A percentile compares a stretch with the other conserved stretches of the same genome.
Evolutionary conservation across 2,329 filamentous ascomycete genomes (phyloP).

Genomic region (Cryphonectria japonica): DNA sequence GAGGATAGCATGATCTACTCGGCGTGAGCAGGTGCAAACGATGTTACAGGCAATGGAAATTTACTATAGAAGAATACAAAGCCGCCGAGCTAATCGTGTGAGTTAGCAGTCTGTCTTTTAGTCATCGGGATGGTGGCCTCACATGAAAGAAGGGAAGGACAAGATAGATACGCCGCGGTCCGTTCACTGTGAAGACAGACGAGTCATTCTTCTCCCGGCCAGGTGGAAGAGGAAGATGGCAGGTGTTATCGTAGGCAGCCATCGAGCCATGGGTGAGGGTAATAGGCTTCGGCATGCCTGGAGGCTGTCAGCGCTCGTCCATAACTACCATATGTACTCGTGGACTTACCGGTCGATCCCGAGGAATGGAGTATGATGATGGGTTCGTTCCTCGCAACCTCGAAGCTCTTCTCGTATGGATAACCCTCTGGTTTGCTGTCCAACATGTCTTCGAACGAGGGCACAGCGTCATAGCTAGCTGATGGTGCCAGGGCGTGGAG

Average conservation of each 20-base stretch:
- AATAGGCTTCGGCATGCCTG: slow-evolving; percentile 32
- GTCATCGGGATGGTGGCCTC: slow-evolving; percentile 5
- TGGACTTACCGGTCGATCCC: slow-evolving; percentile 33
- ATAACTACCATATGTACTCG: not conserved
- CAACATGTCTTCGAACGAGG: slow-evolving; percentile 7
- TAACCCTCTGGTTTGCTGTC: slow-evolving; percentile 28
- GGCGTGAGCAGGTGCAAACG: not conserved
- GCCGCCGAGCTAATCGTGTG: slow-evolving; percentile 29
- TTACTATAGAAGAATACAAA: slow-evolving; percentile 28
- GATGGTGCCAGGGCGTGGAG: not conserved
- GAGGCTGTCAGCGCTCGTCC: not conserved
- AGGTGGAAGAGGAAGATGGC: slow-evolving; percentile 27
- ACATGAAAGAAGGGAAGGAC: slow-evolving; percentile 35
- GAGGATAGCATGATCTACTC: slow-evolving; percentile 31
- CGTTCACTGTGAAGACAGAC: slow-evolving; percentile 31
- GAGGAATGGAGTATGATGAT: slow-evolving; percentile 35
- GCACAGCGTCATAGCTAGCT: not conserved
- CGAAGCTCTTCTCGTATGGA: slow-evolving; percentile 31
- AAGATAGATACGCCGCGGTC: slow-evolving; percentile 30
- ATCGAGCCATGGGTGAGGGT: slow-evolving; percentile 32
- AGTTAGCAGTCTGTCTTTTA: not conserved
- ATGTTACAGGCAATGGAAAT: not conserved
- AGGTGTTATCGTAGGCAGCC: slow-evolving; percentile 29
- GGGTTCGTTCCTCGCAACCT: slow-evolving; percentile 31
- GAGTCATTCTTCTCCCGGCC: slow-evolving; percentile 31